Conservation (phyloP, 2,329 filamentous ascomycete genomes). For the Ceratocystis huliohia region DNA sequence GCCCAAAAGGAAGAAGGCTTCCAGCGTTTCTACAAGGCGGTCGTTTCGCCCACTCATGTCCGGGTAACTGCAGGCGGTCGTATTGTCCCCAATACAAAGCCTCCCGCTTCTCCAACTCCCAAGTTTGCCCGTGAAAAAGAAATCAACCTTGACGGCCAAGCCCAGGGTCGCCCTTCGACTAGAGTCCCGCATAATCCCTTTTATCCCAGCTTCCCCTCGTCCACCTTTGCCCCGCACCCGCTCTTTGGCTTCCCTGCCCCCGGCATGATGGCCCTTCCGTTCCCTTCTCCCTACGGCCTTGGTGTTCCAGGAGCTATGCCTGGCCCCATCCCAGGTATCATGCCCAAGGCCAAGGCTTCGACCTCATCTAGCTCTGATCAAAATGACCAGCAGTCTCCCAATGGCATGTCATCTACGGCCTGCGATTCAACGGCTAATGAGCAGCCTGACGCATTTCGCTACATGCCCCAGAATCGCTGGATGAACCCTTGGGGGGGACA, state of each 20-base stretch:
- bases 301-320: slow-evolving; percentile 8
- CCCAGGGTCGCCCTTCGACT: slow-evolving; percentile 9
- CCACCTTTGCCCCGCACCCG: slow-evolving; percentile 26
- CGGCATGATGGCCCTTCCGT: slow-evolving; percentile 24
- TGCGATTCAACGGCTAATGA: slow-evolving; percentile 7
- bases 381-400: neutral
- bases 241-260: slow-evolving; percentile 27
- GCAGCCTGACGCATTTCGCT: slow-evolving; percentile 13
- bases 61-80: slow-evolving; percentile 54
- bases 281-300: slow-evolving; percentile 11
- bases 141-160: slow-evolving; percentile 5
- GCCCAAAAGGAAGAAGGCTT: slow-evolving; percentile 54
- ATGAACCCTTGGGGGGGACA: slow-evolving; percentile 19
- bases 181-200: slow-evolving; percentile 27
- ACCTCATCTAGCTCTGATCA: neutral
- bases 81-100: slow-evolving; percentile 52
- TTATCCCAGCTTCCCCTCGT: slow-evolving; percentile 25
- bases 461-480: slow-evolving; percentile 17
- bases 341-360: slow-evolving; percentile 8
- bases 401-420: neutral
- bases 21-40: slow-evolving; percentile 53
- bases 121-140: slow-evolving; percentile 28
- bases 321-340: slow-evolving; percentile 8
- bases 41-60: slow-evolving; percentile 54
- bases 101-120: slow-evolving; percentile 38